Percentiles rank a stretch among this genome's conserved stretches.
Evolutionary conservation across 2,329 filamentous ascomycete species (phyloP).

Genomic region (Scytalidium sp.): DNA sequence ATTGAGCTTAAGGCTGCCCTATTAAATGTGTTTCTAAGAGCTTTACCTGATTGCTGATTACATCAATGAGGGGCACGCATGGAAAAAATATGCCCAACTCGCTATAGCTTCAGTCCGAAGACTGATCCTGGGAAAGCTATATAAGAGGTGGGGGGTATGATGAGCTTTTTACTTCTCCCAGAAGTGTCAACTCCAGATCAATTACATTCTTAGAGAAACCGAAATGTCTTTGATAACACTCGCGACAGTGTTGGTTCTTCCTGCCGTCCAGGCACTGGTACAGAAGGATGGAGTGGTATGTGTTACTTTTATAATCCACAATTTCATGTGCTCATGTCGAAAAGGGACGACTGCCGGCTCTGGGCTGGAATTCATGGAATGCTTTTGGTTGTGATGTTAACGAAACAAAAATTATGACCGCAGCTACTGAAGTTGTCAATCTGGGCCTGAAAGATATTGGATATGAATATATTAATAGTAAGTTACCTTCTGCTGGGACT

Average conservation of each 20-base stretch:
- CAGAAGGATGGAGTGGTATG: constrained; percentile 6
- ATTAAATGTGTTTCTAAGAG: too few species aligned
- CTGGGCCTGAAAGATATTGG: constrained; percentile 47
- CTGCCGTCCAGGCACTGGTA: constrained; percentile 1
- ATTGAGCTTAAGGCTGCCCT: too few species aligned
- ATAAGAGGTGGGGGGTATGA: not conserved
- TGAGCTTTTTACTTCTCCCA: not conserved
- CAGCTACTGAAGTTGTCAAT: constrained; percentile 43
- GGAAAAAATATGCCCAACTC: too few species aligned
- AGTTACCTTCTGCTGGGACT: constrained; percentile 1
- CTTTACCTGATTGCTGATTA: too few species aligned
- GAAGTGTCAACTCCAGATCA: not conserved
- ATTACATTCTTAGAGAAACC: not conserved
- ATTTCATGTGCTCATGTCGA: not conserved
- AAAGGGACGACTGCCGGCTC: constrained; percentile 19
- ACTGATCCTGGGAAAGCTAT: too few species aligned
- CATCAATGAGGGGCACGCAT: too few species aligned
- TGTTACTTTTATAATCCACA: not conserved
- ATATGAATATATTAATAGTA: constrained; percentile 53
- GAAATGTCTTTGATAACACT: not conserved
- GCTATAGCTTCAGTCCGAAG: too few species aligned
- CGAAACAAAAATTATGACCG: constrained; percentile 41
- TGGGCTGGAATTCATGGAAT: constrained; percentile 52
- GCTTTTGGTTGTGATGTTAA: constrained; percentile 47
- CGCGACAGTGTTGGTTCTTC: not conserved